A percentile compares a stretch with the other conserved stretches of the same genome.
Evolutionary conservation across 192 early-diverging fungal genomes (phyloP).

Genomic region (Mortierella claussenii): DNA sequence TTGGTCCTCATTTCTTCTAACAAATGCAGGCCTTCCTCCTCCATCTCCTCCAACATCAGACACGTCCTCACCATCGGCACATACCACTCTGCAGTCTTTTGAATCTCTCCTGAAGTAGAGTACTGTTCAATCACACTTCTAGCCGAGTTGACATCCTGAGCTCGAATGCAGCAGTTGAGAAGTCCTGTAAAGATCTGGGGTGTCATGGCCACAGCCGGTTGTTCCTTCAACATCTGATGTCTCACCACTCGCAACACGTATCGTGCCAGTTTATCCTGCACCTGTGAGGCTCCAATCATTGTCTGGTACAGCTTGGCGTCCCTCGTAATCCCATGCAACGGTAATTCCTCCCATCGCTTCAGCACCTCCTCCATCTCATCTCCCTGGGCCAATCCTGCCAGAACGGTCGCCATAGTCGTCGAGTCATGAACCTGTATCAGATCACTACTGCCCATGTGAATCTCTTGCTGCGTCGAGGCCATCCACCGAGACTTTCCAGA

Average conservation of each 20-base stretch:
- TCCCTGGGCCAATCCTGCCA: constrained; percentile 37
- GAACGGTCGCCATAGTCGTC: constrained; percentile 18
- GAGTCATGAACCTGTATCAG: constrained; percentile 20
- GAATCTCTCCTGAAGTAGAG: constrained; percentile 28
- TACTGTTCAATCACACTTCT: constrained; percentile 31
- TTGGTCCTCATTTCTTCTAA: constrained; percentile 35
- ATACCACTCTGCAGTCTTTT: constrained; percentile 45
- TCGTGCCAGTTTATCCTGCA: constrained; percentile 30
- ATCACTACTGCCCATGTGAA: not conserved
- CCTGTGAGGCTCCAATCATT: constrained; percentile 36
- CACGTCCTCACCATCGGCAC: constrained; percentile 40
- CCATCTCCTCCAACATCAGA: constrained; percentile 35
- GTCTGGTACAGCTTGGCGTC: constrained; percentile 43
- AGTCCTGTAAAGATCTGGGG: constrained; percentile 38
- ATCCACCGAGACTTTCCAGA: no score
- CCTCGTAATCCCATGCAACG: constrained; percentile 28
- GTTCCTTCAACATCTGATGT: constrained; percentile 30
- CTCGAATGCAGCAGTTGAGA: constrained; percentile 44
- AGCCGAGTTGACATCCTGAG: constrained; percentile 25
- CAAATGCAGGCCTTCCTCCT: constrained; percentile 32
- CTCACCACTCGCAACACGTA: constrained; percentile 17
- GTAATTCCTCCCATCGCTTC: constrained; percentile 35
- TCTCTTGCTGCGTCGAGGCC: no score
- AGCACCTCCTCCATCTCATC: constrained; percentile 30
- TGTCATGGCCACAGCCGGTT: constrained; percentile 22